Conservation (phyloP, 1,284 basidiomycete genomes). For the Limonomyces culmigenus region DNA sequence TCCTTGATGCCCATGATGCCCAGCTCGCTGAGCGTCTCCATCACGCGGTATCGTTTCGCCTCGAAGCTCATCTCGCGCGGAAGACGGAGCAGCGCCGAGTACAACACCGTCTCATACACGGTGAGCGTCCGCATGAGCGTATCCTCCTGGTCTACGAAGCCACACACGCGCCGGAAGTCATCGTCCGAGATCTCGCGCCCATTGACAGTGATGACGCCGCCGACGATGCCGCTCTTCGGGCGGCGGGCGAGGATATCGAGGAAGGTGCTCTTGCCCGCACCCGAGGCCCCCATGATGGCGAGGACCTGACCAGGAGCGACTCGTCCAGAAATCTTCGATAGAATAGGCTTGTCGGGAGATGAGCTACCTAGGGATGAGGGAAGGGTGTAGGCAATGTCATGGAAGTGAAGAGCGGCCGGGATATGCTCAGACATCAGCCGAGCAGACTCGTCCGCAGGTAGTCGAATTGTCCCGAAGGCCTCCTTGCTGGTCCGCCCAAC, state of each 20-base stretch:
- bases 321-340: conserved; percentile 68
- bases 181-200: conserved; percentile 62
- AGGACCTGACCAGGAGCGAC: conserved; percentile 80
- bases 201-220: conserved; percentile 73
- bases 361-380: conserved; percentile 23
- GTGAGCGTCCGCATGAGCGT: conserved; percentile 92
- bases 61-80: conserved; percentile 89
- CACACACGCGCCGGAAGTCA: conserved; percentile 75
- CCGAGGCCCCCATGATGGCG: conserved; percentile 93
- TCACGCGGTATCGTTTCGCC: conserved; percentile 85
- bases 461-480: conserved; percentile 62
- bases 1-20: conserved; percentile 88
- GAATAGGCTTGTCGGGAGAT: conserved; percentile 53
- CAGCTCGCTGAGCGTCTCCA: conserved; percentile 93
- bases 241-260: conserved; percentile 91
- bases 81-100: conserved; percentile 78
- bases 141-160: conserved; percentile 97
- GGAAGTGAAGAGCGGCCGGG: conserved; percentile 83
- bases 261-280: conserved; percentile 92
- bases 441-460: conserved; percentile 68
- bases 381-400: conserved; percentile 68
- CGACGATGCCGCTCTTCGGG: conserved; percentile 64
- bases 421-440: conserved; percentile 89
- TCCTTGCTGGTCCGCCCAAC: conserved; percentile 55
- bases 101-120: conserved; percentile 93